Base-by-base conservation (phyloP, 805 yeast species). In the Priceomyces haplophilus region DNA sequence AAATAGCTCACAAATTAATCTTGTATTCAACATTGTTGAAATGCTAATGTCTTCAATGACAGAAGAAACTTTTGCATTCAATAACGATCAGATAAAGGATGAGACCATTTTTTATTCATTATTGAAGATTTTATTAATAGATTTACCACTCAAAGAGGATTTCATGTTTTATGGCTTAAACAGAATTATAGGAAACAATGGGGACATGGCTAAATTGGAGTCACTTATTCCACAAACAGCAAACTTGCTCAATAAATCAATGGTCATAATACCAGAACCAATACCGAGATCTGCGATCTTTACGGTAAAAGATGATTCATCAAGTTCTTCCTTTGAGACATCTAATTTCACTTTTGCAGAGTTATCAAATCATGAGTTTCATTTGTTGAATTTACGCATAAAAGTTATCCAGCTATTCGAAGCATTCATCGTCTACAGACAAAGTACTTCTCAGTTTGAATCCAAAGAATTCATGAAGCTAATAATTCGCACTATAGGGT, bases 151-250 rank as follows among this genome's bases (percentile, higher is more conserved):
- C 19, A 59, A 60, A 33, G 61, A 59, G 3, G 74, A 69, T 45
- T 70, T 76, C 51, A 61, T 68, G 50, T 63, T 78, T 36, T 76
- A 64, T 50, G 85, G 87, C 0, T 58, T 82, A 37, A 81, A 78
- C 53, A 54, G 83, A 44, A 47, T 69, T 3, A 41, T 78, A 23
- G 87, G 87, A 0, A 75, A 77, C 48, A 78, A 76, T 45, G 42
- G 48, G 1, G 78, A 75, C 51, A 61, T 69, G 21, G 48, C 46
- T 10, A 64, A 76, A 15, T 51, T 82, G 25, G 73, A 72, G 16
- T 56, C 64, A 21, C 54, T 76, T 3, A 61, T 78, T 3, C 77
- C 80, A 1, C 39, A 45, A 12, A 44, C 51, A 2, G 47, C 51
- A 32, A 62, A 57, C 40, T 30, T 42, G 33, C 41, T 62, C 10